Base-by-base conservation (phyloP, 2,329 filamentous ascomycete species). In the Furcasterigmium furcatum region DNA sequence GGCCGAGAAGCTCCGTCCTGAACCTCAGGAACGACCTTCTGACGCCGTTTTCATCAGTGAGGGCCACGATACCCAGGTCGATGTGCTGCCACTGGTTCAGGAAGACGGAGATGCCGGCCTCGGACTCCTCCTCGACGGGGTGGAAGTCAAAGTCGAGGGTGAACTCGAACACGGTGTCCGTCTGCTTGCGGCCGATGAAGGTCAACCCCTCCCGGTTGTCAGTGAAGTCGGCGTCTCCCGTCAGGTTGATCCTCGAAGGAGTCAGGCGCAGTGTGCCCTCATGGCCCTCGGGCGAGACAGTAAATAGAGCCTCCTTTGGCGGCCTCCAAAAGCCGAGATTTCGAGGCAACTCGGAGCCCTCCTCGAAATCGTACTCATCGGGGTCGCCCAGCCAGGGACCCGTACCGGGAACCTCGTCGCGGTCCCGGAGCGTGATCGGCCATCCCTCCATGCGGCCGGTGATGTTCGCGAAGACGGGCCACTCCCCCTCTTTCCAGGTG, bases 101-200 rank as follows among this genome's bases (percentile, higher is more conserved):
- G 55, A 81, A 82, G 0, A 72, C 64, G 0, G 71, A 72, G 9
- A 81, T 63, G 2, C 77, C 79, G 1, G 75, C 72, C 57, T 82
- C 77, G 46, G 76, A 68, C 1, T 68, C 67, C 1, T 55, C 39
- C 0, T 47, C 46, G 1, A 56, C 54, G 0, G 76, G 71, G 0
- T 54, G 45, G 50, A 73, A 80, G 9, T 64, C 58, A 2, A 82
- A 41, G 47, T 75, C 64, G 8, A 77, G 66, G 43, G 61, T 67
- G 55, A 68, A 82, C 0, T 63, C 71, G 56, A 82, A 82, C 2
- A 79, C 58, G 0, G 77, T 76, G 49, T 82, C 72, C 10, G 74
- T 74, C 54, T 83, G 79, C 4, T 77, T 67, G 3, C 75, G 67
- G 1, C 71, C 74, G 16, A 84, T 63, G 43, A 83, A 79, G 0